Evolutionary conservation across 169 alveolate species (phyloP), one percentile per base, ranked within the genome.

Genomic region (Plasmodium knowlesi): DNA sequence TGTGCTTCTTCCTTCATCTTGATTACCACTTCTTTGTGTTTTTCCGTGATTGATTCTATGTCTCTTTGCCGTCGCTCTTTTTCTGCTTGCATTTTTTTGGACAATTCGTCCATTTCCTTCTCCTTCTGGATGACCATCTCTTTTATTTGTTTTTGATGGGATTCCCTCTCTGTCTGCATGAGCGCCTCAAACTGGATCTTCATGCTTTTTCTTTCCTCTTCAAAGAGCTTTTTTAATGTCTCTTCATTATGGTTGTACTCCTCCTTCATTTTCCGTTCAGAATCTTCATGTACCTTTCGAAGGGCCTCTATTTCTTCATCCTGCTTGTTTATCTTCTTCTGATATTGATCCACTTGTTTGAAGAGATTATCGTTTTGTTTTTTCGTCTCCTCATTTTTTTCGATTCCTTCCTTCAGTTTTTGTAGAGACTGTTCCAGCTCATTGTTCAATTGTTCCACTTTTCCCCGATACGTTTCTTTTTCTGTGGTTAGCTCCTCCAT

Each of bases 51-150:
- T 3, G n/a, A 32, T 16, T 85, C 81, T 46, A 43, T 19, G 12
- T 80, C 61, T 10, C 30, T 50, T 12, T 80, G 74, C 12, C 61
- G 14, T 22, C 43, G 53, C 2, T 80, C 73, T 22, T 80, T 73
- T 61, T 85, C 76, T 12, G 57, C 57, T 53, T 85, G 34, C n/a
- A 22, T 74, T 16, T 85, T 85, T 46, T 85, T 83, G 39, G 37
- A 50, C 16, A 85, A 46, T 22, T 73, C 12, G 12, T 43, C 78
- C 50, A 85, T 67, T n/a, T 22, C 19, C 22, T 41, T 37, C 32
- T 43, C 79, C 46, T 85, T 28, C 41, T 73, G 25, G 5, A 32
- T 57, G 28, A 16, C 46, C 43, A 76, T n/a, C 8, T 2, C 14
- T 16, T 85, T 85, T 4, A 43, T 46, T 34, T 80, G 39, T 39